Base-by-base conservation (phyloP, 345 rosid species). In the Corymbia maculata region DNA sequence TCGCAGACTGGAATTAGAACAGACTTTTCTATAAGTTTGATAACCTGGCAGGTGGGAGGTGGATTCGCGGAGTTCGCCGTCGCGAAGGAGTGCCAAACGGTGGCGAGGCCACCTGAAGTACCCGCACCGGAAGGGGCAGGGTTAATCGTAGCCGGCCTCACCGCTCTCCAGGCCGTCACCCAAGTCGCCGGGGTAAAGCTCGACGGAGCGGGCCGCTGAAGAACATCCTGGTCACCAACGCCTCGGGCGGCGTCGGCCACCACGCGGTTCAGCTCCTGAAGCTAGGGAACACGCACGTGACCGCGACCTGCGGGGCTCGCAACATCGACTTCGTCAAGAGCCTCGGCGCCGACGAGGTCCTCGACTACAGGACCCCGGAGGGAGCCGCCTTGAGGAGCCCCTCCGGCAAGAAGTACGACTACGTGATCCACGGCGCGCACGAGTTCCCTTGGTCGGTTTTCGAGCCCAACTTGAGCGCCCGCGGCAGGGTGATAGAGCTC, bases 181-280 rank as follows among this genome's bases (percentile, higher is more conserved):
- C 87, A 89, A 53, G 86, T 91, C 45, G 97, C 95, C 3, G 98
- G 96, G 66, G 32, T 97, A 88, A 96, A 93, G 86, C 94, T 96
- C 16, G 98, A 96, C 42, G 93, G 51, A 94, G 92, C 22, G 95
- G 93, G 15, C 49, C 92, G 87, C 90, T 87, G 90, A 91, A 88
- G 79, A 96, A 97, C 92, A 86, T 97, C 89, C 91, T 95, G 50
- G 84, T 96, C 85, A 95, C 98, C 14, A 96, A 98, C 45, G 98
- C 97, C 57, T 95, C 98, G 2, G 98, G 99, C 50, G 99, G 99
- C 1, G 98, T 97, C 24, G 97, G 97, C 59, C 99, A 95, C 86
- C 95, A 95, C 79, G 95, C 97, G 2, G 96, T 95, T 88, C 98
- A 97, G 86, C 88, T 97, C 7, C 96, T 97, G 1, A 97, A 97